Evolutionary conservation across 2,329 filamentous ascomycete species (phyloP).

Genomic region (Ceratocystis eucalypticola): DNA sequence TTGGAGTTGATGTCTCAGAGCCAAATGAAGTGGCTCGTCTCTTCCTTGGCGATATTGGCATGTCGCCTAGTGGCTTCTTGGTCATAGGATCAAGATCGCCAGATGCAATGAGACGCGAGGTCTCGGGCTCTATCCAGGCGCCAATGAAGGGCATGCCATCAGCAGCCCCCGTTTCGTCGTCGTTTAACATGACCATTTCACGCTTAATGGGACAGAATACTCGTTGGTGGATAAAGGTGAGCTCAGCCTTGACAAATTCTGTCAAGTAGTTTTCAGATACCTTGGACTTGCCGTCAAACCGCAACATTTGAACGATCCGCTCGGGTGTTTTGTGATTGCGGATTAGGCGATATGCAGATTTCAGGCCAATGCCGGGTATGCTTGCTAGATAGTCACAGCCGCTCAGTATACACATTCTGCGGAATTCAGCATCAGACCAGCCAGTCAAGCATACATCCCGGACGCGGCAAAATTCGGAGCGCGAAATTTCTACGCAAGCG

Average conservation of each 20-base stretch:
- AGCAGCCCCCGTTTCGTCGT: constrained; percentile 47
- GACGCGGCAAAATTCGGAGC: constrained; percentile 75
- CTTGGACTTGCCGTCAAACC: constrained; percentile 75
- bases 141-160: constrained; percentile 75
- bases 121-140: constrained; percentile 49
- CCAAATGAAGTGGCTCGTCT: constrained; percentile 9
- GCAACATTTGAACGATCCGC: constrained; percentile 63
- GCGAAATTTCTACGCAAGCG: constrained; percentile 81
- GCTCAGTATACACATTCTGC: constrained; percentile 89
- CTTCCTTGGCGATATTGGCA: constrained; percentile 27
- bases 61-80: constrained; percentile 46
- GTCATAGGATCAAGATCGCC: constrained; percentile 86
- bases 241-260: constrained; percentile 71
- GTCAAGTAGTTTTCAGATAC: constrained; percentile 72
- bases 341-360: constrained; percentile 82
- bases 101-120: constrained; percentile 60
- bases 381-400: constrained; percentile 91
- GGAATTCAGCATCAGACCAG: constrained; percentile 84
- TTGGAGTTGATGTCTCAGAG: constrained; percentile 20
- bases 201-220: constrained; percentile 71
- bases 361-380: constrained; percentile 74
- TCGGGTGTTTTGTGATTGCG: constrained; percentile 84
- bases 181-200: constrained; percentile 61
- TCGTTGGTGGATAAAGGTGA: constrained; percentile 87
- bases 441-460: constrained; percentile 78